These are phyloP conservation scores for Pinus taeda DNA, from an alignment of 75 land plant genomes.

Conservation along the genomic window DNA sequence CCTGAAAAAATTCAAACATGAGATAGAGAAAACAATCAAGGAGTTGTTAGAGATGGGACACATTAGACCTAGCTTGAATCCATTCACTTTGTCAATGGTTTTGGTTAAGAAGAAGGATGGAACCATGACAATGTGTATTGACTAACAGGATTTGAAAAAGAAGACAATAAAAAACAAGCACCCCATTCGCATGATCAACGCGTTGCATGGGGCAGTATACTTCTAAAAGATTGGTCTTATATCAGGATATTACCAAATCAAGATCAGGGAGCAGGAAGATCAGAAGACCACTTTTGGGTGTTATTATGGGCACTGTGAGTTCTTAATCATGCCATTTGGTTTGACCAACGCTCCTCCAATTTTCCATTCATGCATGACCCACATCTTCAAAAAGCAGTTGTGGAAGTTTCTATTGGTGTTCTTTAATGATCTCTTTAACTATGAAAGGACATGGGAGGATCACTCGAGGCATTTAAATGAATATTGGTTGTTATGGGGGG, in stretches of 20 bases:
- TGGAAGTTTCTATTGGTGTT: not conserved
- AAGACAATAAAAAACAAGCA: not conserved
- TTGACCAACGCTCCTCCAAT: not conserved
- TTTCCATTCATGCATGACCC: not conserved
- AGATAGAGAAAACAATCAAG: not conserved
- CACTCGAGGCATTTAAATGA: not conserved
- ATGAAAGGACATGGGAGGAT: not conserved
- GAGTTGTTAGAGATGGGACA: conserved; percentile 4
- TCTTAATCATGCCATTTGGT: not conserved
- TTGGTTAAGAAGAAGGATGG: conserved; percentile 14
- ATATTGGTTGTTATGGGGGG: not conserved
- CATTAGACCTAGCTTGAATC: not conserved
- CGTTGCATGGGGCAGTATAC: too few relatives aligned
- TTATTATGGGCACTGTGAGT: too few relatives aligned
- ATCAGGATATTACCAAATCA: not conserved
- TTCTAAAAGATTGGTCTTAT: not conserved
- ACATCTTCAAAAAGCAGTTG: not conserved
- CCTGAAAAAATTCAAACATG: too few relatives aligned
- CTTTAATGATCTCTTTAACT: not conserved
- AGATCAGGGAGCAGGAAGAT: not conserved
- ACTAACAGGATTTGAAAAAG: conserved; percentile 11
- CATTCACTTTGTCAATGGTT: not conserved
- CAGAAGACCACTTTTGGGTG: not conserved
- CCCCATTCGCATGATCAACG: not conserved
- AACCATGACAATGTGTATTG: conserved; percentile 6